phyloP scores from a whole-genome alignment of 306 rosid genomes.

The Fragaria vesca region DNA sequence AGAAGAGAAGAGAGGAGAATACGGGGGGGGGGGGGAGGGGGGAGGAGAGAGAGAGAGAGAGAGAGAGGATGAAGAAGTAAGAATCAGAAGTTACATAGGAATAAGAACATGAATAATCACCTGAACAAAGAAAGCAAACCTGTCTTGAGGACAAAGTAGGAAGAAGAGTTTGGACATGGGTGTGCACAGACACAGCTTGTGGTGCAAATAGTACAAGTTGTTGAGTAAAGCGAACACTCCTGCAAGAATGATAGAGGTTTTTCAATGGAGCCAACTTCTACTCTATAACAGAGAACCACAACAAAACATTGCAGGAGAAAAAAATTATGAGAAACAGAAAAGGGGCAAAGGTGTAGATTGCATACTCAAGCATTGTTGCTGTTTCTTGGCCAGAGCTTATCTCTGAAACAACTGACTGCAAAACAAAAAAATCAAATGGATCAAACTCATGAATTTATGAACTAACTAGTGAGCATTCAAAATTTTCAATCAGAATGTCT shows the following conservation, averaged over 20 bases:
- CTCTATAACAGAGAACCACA: conserved; percentile 2
- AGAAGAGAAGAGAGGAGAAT: not conserved
- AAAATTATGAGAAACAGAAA: not conserved
- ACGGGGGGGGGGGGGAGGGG: conserved; percentile 4
- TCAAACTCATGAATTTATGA: not conserved
- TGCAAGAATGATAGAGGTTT: conserved; percentile 31
- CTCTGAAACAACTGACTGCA: conserved; percentile 90
- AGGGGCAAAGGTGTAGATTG: conserved; percentile 1
- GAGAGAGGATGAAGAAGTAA: conserved; percentile 1
- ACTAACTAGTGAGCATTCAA: not conserved
- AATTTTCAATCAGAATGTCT: not conserved
- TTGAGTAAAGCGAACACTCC: conserved; percentile 96
- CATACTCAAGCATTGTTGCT: conserved; percentile 93
- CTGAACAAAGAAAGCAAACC: conserved; percentile 39
- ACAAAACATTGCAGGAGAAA: conserved; percentile 16
- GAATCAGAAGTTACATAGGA: not conserved
- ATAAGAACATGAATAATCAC: conserved; percentile 16
- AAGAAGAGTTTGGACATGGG: conserved; percentile 53
- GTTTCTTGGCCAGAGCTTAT: conserved; percentile 92
- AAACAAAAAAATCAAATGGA: conserved; percentile 24
- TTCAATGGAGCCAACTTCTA: conserved; percentile 12
- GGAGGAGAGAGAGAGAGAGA: not conserved
- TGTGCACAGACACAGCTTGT: conserved; percentile 92
- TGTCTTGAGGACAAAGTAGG: conserved; percentile 61
- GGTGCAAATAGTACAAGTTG: conserved; percentile 99